These are phyloP conservation scores for Tephrocybe sp. DNA, from an alignment of 768 basidiomycete species.

Conservation along the genomic window DNA sequence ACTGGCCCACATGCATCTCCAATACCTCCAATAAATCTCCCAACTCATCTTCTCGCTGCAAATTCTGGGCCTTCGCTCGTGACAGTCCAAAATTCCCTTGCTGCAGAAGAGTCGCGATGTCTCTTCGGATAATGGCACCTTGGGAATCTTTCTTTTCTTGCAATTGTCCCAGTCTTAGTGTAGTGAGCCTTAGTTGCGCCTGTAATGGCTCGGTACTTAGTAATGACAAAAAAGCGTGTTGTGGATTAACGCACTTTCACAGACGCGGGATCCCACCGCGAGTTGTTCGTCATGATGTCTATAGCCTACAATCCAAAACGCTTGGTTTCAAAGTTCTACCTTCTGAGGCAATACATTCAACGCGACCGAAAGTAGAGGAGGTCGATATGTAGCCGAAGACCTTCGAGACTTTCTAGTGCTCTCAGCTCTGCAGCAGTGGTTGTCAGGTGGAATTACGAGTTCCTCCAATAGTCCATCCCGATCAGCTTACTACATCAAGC, in stretches of 20 bases:
- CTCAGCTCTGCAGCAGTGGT: too few relatives aligned
- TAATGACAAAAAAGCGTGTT: neutral
- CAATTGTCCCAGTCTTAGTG: constrained; percentile 65
- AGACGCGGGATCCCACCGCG: constrained; percentile 33
- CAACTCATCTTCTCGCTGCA: constrained; percentile 61
- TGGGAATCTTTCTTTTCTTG: constrained; percentile 71
- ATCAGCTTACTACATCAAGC: too few relatives aligned
- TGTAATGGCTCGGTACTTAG: constrained; percentile 27
- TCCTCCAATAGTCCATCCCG: too few relatives aligned
- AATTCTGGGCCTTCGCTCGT: constrained; percentile 68
- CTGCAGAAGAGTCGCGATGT: constrained; percentile 66
- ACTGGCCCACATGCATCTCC: constrained; percentile 64
- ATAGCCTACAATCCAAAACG: neutral
- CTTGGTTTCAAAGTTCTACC: neutral
- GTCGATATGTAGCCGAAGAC: too few relatives aligned
- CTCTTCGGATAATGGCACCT: constrained; percentile 58
- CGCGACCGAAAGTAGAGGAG: too few relatives aligned
- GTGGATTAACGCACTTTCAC: constrained; percentile 32
- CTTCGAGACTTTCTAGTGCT: too few relatives aligned
- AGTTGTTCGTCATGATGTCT: constrained; percentile 16
- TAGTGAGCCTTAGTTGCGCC: constrained; percentile 63
- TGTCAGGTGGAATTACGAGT: too few relatives aligned
- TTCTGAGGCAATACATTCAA: neutral
- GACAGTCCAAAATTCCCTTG: constrained; percentile 63
- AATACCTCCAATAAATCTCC: constrained; percentile 64